Percentiles rank a stretch among this genome's conserved stretches.
Conservation (phyloP, 2,329 filamentous ascomycete species). For the Macrophomina phaseolina region DNA sequence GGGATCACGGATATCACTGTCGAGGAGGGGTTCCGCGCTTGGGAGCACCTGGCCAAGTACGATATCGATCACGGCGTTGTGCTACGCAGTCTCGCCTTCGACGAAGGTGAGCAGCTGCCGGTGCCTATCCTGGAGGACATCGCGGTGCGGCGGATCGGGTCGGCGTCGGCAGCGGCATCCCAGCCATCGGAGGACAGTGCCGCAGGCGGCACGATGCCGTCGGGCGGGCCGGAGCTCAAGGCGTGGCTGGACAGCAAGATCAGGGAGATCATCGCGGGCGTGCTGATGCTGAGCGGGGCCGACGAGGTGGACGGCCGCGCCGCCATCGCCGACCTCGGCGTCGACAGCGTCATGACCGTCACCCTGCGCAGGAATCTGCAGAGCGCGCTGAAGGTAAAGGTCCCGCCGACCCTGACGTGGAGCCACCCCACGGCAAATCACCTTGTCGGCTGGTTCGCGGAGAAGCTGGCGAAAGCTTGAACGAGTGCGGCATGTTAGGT, state of each 20-base stretch:
- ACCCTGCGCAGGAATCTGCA: slow-evolving; percentile 44
- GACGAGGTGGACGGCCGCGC: slow-evolving; percentile 44
- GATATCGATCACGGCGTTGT: slow-evolving; percentile 50
- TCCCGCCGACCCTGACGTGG: slow-evolving; percentile 51
- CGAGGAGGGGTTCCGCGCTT: slow-evolving; percentile 52
- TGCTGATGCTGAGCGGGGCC: slow-evolving; percentile 39
- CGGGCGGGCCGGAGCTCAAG: slow-evolving; percentile 31
- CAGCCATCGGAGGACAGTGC: too few relatives aligned
- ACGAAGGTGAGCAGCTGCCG: slow-evolving; percentile 39
- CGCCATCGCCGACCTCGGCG: slow-evolving; percentile 46
- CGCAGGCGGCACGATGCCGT: neutral
- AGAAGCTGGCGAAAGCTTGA: too few relatives aligned
- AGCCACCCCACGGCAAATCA: slow-evolving; percentile 47
- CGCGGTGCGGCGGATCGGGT: slow-evolving; percentile 29
- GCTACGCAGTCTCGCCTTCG: slow-evolving; percentile 39
- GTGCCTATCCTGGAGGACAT: slow-evolving; percentile 39
- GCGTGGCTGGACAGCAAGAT: slow-evolving; percentile 41
- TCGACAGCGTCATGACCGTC: slow-evolving; percentile 51
- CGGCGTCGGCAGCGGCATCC: neutral
- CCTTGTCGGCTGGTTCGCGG: slow-evolving; percentile 44
- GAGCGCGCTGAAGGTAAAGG: slow-evolving; percentile 41
- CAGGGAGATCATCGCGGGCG: slow-evolving; percentile 40
- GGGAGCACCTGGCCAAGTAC: slow-evolving; percentile 45
- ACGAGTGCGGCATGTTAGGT: too few relatives aligned
- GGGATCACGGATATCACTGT: slow-evolving; percentile 51